Percentiles rank a stretch among this genome's conserved stretches.
These are phyloP conservation scores for Vitis hybrid DNA, from an alignment of 177 flowering plant genomes.

Conservation along the genomic window DNA sequence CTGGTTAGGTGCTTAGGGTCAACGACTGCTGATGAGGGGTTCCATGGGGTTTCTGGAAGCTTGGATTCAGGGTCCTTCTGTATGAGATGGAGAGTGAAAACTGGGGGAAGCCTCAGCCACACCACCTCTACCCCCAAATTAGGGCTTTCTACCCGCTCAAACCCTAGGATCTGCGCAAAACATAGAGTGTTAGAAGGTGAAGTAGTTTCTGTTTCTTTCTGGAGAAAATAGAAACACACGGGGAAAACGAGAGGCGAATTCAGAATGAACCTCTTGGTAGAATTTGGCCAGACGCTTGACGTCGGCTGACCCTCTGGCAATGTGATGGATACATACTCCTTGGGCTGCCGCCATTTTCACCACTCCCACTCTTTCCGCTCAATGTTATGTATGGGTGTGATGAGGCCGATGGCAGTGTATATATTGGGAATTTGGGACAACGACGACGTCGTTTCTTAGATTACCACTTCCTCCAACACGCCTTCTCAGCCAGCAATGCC, in stretches of 20 bases:
- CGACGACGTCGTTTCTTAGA: no score
- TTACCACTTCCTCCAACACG: no score
- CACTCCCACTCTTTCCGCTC: no score
- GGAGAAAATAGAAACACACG: neutral
- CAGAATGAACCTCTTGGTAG: conserved; percentile 62
- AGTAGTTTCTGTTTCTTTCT: neutral
- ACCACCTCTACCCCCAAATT: conserved; percentile 61
- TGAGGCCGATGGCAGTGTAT: conserved; percentile 6
- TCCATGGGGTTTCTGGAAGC: conserved; percentile 81
- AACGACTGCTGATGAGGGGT: conserved; percentile 39
- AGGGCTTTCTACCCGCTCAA: conserved; percentile 75
- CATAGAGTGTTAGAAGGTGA: neutral
- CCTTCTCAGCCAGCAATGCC: no score
- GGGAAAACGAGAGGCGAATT: neutral
- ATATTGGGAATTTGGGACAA: no score
- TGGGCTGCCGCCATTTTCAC: conserved; percentile 35
- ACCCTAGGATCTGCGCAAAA: conserved; percentile 64
- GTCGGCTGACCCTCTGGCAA: conserved; percentile 76
- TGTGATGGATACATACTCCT: conserved; percentile 62
- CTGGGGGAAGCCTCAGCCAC: conserved; percentile 62
- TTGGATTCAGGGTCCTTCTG: conserved; percentile 50
- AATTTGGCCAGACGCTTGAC: conserved; percentile 74
- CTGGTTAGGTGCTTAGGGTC: conserved; percentile 69
- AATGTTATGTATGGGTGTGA: no score
- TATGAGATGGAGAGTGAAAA: conserved; percentile 62